Base-by-base conservation (phyloP, 768 basidiomycete genomes). In the Collybiopsis luxurians region DNA sequence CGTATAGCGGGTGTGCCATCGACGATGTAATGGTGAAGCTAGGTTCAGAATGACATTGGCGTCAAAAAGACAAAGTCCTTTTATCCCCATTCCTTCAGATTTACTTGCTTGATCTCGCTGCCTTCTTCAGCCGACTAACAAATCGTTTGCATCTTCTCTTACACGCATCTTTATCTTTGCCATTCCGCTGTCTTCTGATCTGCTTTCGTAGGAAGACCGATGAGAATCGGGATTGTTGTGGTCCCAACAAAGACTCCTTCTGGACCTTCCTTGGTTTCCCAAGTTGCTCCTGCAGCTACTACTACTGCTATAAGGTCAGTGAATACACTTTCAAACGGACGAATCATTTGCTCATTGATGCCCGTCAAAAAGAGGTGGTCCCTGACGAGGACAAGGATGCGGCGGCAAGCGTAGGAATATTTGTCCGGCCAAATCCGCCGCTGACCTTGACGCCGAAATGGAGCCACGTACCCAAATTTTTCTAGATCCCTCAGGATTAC, bases 391-490 rank as follows among this genome's bases (percentile, higher is more conserved):
- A 57, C 80, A 84, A 15, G 77, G 80, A 53, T 73, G 74, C 38
- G 73, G 72, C 56, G 71, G 70, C 53, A 70, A 71, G 23, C 77
- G 81, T 63, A 83, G 81, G 64, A 68, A 62, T 40, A 85, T 89
- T 53, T 77, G 92, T 60, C 82, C 89, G 4, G 75, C 78, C 55
- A 96, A 96, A 78, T 84, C 85, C 19, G 92, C 79, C 2, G 96
- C 92, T 30, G 92, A 95, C 68, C 83, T 98, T 42, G 96, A 98
- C 69, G 94, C 95, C 7, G 96, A 98, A 79, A 98, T 98, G 96
- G 90, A 90, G 83, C 96, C 96, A 58, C 36, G 6, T 49, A 11
- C 26, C 9, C 0, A 19, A 3, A 49, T 21, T 6, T 27, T 0
- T 19, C 24, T 21, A 11, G n/a, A 23, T 57, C 31, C 12, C 13